These are phyloP conservation scores for Carallia pectinifolia DNA, from an alignment of 345 rosid species.

Conservation along the genomic window DNA sequence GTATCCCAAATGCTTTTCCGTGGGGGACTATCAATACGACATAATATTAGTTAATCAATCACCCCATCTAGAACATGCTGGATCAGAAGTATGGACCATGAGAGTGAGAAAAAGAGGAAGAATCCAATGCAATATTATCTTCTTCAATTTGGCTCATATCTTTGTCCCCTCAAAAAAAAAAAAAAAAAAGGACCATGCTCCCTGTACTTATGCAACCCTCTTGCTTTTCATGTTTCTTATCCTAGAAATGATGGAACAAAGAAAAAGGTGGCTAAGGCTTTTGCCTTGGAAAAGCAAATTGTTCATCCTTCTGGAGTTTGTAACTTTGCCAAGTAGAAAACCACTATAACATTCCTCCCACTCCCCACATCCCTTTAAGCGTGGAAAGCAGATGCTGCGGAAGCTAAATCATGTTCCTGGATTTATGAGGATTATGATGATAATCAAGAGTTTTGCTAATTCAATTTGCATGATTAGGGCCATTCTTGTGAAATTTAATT, in stretches of 20 bases:
- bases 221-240: conserved; percentile 3
- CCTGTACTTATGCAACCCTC: conserved; percentile 9
- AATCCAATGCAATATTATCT: conserved; percentile 30
- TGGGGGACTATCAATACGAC: not conserved
- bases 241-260: conserved; percentile 13
- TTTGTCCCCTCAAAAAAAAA: not conserved
- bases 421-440: too few species aligned
- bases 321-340: conserved; percentile 1
- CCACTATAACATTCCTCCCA: not conserved
- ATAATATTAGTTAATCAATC: not conserved
- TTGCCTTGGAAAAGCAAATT: conserved; percentile 23
- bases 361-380: not conserved
- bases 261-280: not conserved
- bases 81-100: conserved; percentile 10
- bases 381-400: not conserved
- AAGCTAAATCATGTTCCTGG: too few species aligned
- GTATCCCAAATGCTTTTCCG: conserved; percentile 7
- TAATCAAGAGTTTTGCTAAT: too few species aligned
- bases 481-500: too few species aligned
- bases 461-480: too few species aligned
- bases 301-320: conserved; percentile 6
- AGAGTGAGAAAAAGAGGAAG: conserved; percentile 10
- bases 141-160: conserved; percentile 7
- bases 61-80: conserved; percentile 3
- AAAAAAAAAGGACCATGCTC: conserved; percentile 16